Evolutionary conservation across 495 filamentous ascomycete genomes (phyloP).

Genomic region (Xylona heveae): DNA sequence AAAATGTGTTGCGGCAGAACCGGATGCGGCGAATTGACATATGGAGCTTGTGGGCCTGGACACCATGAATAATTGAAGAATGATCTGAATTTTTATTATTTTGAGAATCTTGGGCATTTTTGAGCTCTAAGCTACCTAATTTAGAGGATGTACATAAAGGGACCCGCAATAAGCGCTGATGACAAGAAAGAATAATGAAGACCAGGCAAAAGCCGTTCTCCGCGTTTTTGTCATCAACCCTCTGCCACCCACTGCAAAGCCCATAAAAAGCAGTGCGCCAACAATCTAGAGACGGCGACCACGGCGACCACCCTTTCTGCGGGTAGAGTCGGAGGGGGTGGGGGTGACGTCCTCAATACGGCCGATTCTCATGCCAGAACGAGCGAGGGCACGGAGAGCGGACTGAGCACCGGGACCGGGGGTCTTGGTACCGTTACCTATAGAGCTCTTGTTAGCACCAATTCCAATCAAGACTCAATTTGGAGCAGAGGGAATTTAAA

Average conservation of each 20-base stretch:
- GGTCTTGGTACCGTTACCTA: slow-evolving; percentile 98
- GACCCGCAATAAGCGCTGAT: no score
- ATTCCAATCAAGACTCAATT: neutral
- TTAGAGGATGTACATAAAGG: no score
- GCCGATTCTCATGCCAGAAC: slow-evolving; percentile 98
- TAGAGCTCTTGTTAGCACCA: neutral
- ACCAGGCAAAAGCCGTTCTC: slow-evolving; percentile 52
- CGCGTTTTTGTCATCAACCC: slow-evolving; percentile 38
- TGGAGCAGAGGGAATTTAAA: neutral
- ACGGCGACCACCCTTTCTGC: slow-evolving; percentile 99
- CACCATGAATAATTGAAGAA: no score
- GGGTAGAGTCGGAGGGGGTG: slow-evolving; percentile 93
- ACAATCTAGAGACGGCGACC: slow-evolving; percentile 89
- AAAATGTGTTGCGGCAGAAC: no score
- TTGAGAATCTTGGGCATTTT: no score
- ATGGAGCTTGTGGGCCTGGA: no score
- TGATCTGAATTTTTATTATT: no score
- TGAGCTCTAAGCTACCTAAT: no score
- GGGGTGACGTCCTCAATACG: slow-evolving; percentile 99
- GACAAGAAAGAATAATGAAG: slow-evolving; percentile 34
- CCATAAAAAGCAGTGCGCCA: slow-evolving; percentile 10
- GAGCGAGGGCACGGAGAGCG: slow-evolving; percentile 92
- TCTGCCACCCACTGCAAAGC: slow-evolving; percentile 16
- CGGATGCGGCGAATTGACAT: no score
- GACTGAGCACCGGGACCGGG: slow-evolving; percentile 97